Conservation (phyloP, 768 basidiomycete species). For the Auriscalpium microsporum region DNA sequence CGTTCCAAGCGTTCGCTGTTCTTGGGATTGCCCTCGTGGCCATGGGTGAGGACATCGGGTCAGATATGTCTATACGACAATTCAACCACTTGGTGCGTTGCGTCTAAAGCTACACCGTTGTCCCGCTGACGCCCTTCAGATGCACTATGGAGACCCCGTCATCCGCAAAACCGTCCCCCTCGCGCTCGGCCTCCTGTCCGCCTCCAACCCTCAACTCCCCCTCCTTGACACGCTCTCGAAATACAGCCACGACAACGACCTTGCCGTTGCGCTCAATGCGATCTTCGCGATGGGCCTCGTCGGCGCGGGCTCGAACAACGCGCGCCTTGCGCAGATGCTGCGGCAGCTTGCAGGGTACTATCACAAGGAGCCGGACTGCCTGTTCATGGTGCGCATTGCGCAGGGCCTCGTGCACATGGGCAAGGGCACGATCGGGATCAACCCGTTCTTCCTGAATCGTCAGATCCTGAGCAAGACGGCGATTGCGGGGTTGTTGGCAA, state of each 20-base stretch:
- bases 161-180: constrained; percentile 92
- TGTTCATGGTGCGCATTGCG: constrained; percentile 93
- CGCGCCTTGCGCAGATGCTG: constrained; percentile 94
- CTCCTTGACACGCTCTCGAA: constrained; percentile 97
- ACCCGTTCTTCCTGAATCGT: constrained; percentile 93
- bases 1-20: constrained; percentile 88
- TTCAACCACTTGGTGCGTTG: constrained; percentile 88
- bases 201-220: constrained; percentile 90
- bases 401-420: constrained; percentile 99
- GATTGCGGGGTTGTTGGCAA: constrained; percentile 82
- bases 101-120: not conserved
- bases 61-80: constrained; percentile 95
- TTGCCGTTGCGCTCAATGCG: constrained; percentile 92
- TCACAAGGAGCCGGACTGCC: constrained; percentile 91
- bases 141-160: constrained; percentile 94
- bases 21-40: constrained; percentile 90
- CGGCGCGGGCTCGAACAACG: constrained; percentile 98
- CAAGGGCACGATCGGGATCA: constrained; percentile 94
- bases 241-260: constrained; percentile 98
- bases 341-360: constrained; percentile 97
- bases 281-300: constrained; percentile 99
- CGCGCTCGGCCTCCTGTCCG: constrained; percentile 88
- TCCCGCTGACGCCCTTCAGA: constrained; percentile 39
- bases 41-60: constrained; percentile 97
- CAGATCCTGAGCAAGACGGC: constrained; percentile 84